phyloP scores from a whole-genome alignment of 1,139 yeast species.

The Candida freyschussii region DNA sequence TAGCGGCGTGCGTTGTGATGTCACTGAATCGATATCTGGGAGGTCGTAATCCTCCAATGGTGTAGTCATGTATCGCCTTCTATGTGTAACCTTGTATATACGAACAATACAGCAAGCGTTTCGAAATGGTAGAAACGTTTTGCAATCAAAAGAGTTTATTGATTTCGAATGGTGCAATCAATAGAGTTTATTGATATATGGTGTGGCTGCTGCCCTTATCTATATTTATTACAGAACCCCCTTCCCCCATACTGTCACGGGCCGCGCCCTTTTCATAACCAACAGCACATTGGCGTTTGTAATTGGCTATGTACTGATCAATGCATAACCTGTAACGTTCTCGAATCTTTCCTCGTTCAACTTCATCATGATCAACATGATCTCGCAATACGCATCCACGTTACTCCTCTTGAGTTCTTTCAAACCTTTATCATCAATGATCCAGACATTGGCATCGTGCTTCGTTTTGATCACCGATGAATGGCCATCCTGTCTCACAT shows the following conservation, averaged over 20 bases:
- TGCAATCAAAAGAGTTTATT: too few relatives aligned
- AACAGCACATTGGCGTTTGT: too few relatives aligned
- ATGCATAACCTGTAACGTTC: constrained; percentile 62
- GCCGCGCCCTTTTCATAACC: too few relatives aligned
- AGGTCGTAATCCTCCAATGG: constrained; percentile 6
- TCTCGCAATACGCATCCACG: constrained; percentile 58
- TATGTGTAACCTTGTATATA: too few relatives aligned
- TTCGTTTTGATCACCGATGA: constrained; percentile 13
- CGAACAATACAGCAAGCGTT: too few relatives aligned
- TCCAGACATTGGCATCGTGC: constrained; percentile 68
- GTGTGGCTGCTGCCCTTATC: too few relatives aligned
- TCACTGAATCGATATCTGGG: constrained; percentile 14
- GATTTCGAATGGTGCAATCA: too few relatives aligned
- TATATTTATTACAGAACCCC: too few relatives aligned
- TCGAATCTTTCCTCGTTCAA: constrained; percentile 72
- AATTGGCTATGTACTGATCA: constrained; percentile 48
- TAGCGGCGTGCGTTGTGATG: constrained; percentile 9
- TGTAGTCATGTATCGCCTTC: constrained; percentile 2
- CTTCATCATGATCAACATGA: constrained; percentile 59
- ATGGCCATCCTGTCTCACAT: constrained; percentile 13
- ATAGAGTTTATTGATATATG: too few relatives aligned
- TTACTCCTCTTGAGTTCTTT: constrained; percentile 29
- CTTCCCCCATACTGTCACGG: too few relatives aligned
- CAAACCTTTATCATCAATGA: constrained; percentile 45
- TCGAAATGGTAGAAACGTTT: background rate